Conservation (phyloP, 345 rosid species). For the Anastatica hierochuntica region DNA sequence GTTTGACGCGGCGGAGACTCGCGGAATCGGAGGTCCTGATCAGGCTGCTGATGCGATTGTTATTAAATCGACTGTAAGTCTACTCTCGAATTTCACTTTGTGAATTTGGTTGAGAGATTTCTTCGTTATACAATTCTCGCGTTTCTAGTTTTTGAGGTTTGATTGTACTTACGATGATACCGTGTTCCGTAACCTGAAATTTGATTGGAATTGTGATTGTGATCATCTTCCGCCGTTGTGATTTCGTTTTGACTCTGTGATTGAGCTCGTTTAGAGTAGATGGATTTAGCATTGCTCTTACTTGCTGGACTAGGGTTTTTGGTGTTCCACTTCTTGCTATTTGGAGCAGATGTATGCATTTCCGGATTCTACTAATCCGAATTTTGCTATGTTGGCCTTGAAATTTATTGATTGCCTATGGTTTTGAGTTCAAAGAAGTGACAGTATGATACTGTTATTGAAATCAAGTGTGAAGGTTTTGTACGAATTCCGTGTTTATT, state of each 20-base stretch:
- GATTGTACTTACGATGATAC: not conserved
- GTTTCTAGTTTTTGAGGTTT: not conserved
- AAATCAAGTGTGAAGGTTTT: too few species aligned
- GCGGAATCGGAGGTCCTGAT: constrained; percentile 33
- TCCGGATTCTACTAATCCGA: not conserved
- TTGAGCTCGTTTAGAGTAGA: not conserved
- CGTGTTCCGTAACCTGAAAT: not conserved
- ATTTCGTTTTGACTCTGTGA: not conserved
- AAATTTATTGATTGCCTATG: not conserved
- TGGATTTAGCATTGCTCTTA: constrained; percentile 20
- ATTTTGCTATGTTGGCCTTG: not conserved
- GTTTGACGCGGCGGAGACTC: constrained; percentile 36
- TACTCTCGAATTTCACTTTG: not conserved
- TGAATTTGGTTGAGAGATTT: not conserved
- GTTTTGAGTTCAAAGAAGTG: not conserved
- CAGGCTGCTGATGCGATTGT: constrained; percentile 48
- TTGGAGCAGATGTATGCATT: not conserved
- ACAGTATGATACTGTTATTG: too few species aligned
- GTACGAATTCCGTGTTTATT: not conserved
- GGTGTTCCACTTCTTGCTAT: constrained; percentile 2
- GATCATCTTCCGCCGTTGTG: constrained; percentile 19
- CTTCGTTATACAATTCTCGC: not conserved
- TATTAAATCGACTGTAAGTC: constrained; percentile 58
- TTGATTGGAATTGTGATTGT: constrained; percentile 10
- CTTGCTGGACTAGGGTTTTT: constrained; percentile 19